phyloP scores from a whole-genome alignment of 2,329 filamentous ascomycete genomes.

The Sclerotiophoma versabilis region DNA sequence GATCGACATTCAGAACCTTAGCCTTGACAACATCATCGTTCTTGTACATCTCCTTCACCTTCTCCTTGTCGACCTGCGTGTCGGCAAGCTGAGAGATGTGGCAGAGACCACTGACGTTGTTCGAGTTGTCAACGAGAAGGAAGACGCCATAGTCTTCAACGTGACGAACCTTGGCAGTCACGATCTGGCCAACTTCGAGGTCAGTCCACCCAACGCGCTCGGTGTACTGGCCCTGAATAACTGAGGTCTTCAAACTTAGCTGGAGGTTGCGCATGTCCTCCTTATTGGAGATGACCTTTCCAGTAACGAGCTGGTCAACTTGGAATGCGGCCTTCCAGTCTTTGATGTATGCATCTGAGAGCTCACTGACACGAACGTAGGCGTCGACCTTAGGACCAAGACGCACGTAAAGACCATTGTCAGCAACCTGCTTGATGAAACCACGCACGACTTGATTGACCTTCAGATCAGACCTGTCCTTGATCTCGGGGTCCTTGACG shows the following conservation, averaged over 20 bases:
- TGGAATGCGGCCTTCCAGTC: conserved; percentile 94
- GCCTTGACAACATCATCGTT: conserved; percentile 95
- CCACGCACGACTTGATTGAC: conserved; percentile 83
- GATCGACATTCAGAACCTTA: conserved; percentile 79
- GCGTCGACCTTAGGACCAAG: conserved; percentile 83
- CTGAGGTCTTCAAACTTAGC: conserved; percentile 85
- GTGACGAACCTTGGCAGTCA: conserved; percentile 91
- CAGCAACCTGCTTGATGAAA: conserved; percentile 88
- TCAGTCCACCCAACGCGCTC: conserved; percentile 77
- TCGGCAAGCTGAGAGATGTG: conserved; percentile 94
- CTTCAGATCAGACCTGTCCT: conserved; percentile 72
- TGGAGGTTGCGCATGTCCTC: conserved; percentile 73
- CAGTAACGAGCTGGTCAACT: conserved; percentile 88
- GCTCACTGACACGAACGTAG: conserved; percentile 83
- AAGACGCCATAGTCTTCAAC: conserved; percentile 96
- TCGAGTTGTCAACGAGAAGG: conserved; percentile 84
- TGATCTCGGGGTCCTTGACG: conserved; percentile 82
- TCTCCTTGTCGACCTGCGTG: conserved; percentile 78
- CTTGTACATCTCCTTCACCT: conserved; percentile 88
- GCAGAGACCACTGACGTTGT: conserved; percentile 90
- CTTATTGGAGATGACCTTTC: conserved; percentile 79
- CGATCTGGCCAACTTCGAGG: conserved; percentile 77
- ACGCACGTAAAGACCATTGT: conserved; percentile 87
- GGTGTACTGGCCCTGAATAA: conserved; percentile 79
- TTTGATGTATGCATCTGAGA: conserved; percentile 91